Evolutionary conservation across 108 stramenopile genomes (phyloP), one percentile per base, ranked within the genome.

Genomic region (Nannochloropsis gaditana): DNA sequence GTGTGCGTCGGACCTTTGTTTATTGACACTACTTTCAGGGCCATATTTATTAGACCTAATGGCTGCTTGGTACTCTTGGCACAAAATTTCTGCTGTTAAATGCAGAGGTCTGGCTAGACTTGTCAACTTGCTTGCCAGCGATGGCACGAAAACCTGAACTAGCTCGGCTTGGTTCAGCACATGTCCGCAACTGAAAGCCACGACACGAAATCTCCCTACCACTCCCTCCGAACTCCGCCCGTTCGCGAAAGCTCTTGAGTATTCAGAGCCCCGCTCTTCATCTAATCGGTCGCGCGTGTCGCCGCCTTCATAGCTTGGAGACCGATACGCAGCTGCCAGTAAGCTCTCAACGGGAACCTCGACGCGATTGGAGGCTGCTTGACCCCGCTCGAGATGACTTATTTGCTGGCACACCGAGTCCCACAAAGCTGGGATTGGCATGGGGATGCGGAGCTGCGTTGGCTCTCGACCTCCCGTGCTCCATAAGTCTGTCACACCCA

Each of bases 121-220:
- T n/a, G 4, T 73, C n/a, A 73, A 73, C 6, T 73, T 73, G n/a
- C 59, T 73, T 6, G 15, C 59, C 59, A 73, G n/a, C 0, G 59
- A 15, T n/a, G 59, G 59, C 59, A 73, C 59, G 6, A 5, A 73
- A 73, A 4, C 19, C 59, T 73, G 19, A 73, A 73, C 19, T n/a
- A 73, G 59, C 6, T 73, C 59, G 59, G n/a, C 3, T 73, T 73
- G 59, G n/a, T n/a, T 73, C 19, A 73, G 59, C 19, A 73, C 6
- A 73, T 73, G 59, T n/a, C 59, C 59, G n/a, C 59, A 73, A n/a
- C 59, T 73, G 6, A 73, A 73, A 73, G 59, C 59, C n/a, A 73
- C 5, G 1, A 73, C n/a, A 73, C 19, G n/a, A 8, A 73, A 15
- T n/a, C 59, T n/a, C 59, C n/a, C 59, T 8, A 4, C 59, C n/a